Percentiles rank a stretch among this genome's conserved stretches.
Conservation (phyloP, 2,329 filamentous ascomycete genomes). For the Penicillium freii region DNA sequence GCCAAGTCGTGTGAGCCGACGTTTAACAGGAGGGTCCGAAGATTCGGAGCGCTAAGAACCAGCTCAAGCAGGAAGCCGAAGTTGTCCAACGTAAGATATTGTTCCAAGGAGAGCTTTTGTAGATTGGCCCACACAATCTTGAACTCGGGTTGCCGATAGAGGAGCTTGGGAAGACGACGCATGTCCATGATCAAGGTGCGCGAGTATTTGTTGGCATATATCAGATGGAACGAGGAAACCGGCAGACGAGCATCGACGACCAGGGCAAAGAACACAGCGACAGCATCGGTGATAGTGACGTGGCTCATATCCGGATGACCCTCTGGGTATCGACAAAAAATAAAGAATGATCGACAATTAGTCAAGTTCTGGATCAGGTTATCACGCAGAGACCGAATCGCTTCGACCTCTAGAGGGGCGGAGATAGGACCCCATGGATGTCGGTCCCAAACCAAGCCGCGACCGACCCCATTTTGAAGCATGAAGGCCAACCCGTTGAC, state of each 20-base stretch:
- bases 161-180: slow-evolving; percentile 25
- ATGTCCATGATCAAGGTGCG: slow-evolving; percentile 28
- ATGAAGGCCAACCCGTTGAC: slow-evolving; percentile 24
- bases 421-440: slow-evolving; percentile 26
- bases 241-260: slow-evolving; percentile 20
- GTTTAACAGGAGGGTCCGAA: slow-evolving; percentile 20
- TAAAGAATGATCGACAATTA: slow-evolving; percentile 26
- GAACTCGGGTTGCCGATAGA: slow-evolving; percentile 26
- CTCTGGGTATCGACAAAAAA: slow-evolving; percentile 27
- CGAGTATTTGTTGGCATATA: slow-evolving; percentile 23
- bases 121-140: slow-evolving; percentile 21
- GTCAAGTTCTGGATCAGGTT: slow-evolving; percentile 18
- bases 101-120: slow-evolving; percentile 22
- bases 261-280: slow-evolving; percentile 25
- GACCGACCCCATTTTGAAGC: slow-evolving; percentile 22
- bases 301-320: slow-evolving; percentile 24
- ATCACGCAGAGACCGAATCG: slow-evolving; percentile 19
- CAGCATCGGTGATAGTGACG: slow-evolving; percentile 24
- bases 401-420: slow-evolving; percentile 19
- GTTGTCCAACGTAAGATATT: slow-evolving; percentile 26
- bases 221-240: slow-evolving; percentile 21
- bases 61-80: slow-evolving; percentile 25
- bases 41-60: slow-evolving; percentile 22
- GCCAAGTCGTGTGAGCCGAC: slow-evolving; percentile 24
- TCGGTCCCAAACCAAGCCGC: slow-evolving; percentile 22